Evolutionary conservation across 495 filamentous ascomycete genomes (phyloP).

Genomic region (Penicillium coffeae): DNA sequence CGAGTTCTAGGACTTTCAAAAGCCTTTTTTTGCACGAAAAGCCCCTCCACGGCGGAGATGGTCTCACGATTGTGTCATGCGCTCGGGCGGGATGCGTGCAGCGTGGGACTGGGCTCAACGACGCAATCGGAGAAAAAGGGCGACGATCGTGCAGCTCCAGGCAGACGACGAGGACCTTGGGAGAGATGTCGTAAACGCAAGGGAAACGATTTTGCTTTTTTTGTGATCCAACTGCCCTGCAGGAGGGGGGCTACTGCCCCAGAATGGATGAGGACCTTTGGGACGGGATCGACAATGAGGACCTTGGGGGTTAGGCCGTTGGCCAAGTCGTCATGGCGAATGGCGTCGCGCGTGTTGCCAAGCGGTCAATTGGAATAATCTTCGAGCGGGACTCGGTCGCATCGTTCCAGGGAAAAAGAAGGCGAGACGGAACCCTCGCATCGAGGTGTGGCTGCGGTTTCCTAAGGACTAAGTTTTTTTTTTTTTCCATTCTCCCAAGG

Average conservation of each 20-base stretch:
- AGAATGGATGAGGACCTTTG: constrained; percentile 31
- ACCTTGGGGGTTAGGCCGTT: constrained; percentile 32
- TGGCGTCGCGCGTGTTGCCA: constrained; percentile 11
- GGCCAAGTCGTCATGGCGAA: constrained; percentile 21
- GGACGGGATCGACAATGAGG: constrained; percentile 22
- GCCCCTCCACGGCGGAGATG: constrained; percentile 3
- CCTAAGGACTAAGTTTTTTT: background rate
- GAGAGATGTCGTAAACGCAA: constrained; percentile 2
- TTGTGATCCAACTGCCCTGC: background rate
- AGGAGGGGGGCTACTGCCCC: background rate
- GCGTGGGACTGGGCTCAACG: constrained; percentile 10
- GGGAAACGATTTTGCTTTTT: background rate
- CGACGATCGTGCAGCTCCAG: constrained; percentile 18
- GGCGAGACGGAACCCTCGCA: no score
- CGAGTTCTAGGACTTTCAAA: background rate
- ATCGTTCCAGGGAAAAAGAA: background rate
- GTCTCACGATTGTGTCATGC: constrained; percentile 19
- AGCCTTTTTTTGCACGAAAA: background rate
- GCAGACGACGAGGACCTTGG: constrained; percentile 23
- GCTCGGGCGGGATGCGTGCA: constrained; percentile 4
- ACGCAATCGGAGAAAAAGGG: constrained; percentile 21
- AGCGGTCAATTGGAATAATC: constrained; percentile 10
- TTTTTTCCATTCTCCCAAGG: no score
- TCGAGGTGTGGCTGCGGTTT: no score
- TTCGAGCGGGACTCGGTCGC: constrained; percentile 3